phyloP scores from a whole-genome alignment of 2,329 filamentous ascomycete species.

The Penicillium vulpinum region DNA sequence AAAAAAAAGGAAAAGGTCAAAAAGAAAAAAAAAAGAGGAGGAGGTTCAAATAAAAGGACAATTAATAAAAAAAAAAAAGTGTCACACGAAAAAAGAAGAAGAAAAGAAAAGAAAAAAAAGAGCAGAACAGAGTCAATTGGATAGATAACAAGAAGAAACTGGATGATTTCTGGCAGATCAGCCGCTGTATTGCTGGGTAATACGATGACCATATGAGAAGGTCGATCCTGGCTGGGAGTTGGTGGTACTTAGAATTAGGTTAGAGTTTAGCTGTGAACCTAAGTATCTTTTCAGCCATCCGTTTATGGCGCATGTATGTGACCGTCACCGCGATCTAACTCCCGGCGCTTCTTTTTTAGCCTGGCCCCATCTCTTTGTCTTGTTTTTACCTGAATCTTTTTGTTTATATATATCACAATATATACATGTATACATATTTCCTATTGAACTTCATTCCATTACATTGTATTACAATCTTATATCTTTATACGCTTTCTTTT shows the following conservation, averaged over 20 bases:
- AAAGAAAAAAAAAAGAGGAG: slow-evolving; percentile 10
- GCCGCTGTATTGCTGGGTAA: slow-evolving; percentile 19
- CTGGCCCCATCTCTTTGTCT: slow-evolving; percentile 18
- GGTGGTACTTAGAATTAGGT: not conserved
- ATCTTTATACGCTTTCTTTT: no score
- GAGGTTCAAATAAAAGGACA: not conserved
- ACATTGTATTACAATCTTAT: not conserved
- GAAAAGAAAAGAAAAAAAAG: slow-evolving; percentile 10
- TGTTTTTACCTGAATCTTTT: not conserved
- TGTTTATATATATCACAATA: not conserved
- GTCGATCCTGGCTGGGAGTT: slow-evolving; percentile 13
- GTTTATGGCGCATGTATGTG: slow-evolving; percentile 8
- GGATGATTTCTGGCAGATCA: slow-evolving; percentile 20
- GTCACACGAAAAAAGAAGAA: slow-evolving; percentile 9
- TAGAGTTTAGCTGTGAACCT: not conserved
- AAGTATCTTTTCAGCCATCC: slow-evolving; percentile 10
- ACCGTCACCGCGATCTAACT: slow-evolving; percentile 21
- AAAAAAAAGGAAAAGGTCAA: slow-evolving; percentile 8
- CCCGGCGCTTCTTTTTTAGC: slow-evolving; percentile 29
- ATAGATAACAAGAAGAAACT: slow-evolving; percentile 17
- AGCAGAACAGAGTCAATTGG: slow-evolving; percentile 8
- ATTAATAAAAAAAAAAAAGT: not conserved
- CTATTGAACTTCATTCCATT: not conserved
- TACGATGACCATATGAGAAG: slow-evolving; percentile 12
- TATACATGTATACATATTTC: not conserved